Conservation (phyloP, 2,329 filamentous ascomycete species). For the Rhynchosporium secalis region DNA sequence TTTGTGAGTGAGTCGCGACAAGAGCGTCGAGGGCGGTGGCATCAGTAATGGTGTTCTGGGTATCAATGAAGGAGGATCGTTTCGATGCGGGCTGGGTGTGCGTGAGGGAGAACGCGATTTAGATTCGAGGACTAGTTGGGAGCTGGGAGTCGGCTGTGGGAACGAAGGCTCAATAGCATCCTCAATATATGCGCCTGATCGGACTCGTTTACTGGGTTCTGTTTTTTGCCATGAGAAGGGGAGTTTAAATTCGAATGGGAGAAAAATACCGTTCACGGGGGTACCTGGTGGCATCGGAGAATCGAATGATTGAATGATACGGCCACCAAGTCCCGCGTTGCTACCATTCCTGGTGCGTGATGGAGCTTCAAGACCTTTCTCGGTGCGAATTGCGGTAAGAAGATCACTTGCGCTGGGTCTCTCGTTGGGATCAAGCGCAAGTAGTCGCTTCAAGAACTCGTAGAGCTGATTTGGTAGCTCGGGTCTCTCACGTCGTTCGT, state of each 20-base stretch:
- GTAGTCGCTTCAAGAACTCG: conserved; percentile 74
- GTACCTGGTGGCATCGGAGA: conserved; percentile 36
- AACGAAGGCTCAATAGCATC: conserved; percentile 31
- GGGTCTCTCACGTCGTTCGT: conserved; percentile 69
- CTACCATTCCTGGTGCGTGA: conserved; percentile 33
- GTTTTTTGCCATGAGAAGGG: conserved; percentile 15
- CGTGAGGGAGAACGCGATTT: conserved; percentile 10
- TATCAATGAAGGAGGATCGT: conserved; percentile 14
- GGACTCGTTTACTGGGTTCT: conserved; percentile 35
- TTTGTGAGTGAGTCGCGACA: conserved; percentile 36
- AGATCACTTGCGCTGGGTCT: conserved; percentile 87
- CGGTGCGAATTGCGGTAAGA: conserved; percentile 46
- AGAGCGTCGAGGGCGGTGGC: conserved; percentile 41
- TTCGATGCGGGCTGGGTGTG: conserved; percentile 1
- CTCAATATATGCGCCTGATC: conserved; percentile 37
- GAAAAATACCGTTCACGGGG: conserved; percentile 33
- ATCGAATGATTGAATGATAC: conserved; percentile 39
- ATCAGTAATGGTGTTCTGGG: conserved; percentile 44
- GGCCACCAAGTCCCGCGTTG: conserved; percentile 31
- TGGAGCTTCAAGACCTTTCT: conserved; percentile 38
- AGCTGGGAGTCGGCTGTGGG: conserved; percentile 22
- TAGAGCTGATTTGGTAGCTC: conserved; percentile 89
- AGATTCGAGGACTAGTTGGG: conserved; percentile 29
- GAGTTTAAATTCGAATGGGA: conserved; percentile 10
- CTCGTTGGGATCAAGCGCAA: conserved; percentile 73